phyloP scores from a whole-genome alignment of 257 asterid genomes.

The Solanum bulbocastanum region DNA sequence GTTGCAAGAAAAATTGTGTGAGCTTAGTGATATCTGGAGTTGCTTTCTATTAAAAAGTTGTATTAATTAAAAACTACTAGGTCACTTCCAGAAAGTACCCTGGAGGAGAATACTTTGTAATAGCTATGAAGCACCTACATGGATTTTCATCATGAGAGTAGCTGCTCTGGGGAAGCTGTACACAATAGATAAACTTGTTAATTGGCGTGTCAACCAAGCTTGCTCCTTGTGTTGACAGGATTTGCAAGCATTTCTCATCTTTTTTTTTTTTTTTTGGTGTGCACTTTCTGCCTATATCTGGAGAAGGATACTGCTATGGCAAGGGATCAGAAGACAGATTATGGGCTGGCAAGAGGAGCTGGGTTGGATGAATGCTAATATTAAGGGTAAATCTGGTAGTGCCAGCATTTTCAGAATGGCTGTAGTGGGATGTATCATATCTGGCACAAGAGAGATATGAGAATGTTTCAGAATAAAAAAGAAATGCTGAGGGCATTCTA shows the following conservation, averaged over 20 bases:
- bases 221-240: neutral
- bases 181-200: neutral
- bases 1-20: neutral
- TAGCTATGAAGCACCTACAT: neutral
- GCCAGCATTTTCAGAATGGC: neutral
- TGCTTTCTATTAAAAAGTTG: neutral
- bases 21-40: neutral
- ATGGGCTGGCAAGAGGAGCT: neutral
- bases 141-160: neutral
- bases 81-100: neutral
- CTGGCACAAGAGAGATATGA: neutral
- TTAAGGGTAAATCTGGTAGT: neutral
- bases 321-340: neutral
- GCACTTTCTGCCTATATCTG: neutral
- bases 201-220: neutral
- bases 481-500: neutral
- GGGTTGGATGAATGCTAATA: neutral
- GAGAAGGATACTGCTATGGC: neutral
- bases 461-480: neutral
- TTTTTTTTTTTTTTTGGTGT: neutral
- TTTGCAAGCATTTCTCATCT: neutral
- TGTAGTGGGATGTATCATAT: neutral
- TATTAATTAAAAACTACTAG: neutral
- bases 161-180: neutral
- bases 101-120: neutral